Conservation (phyloP, 2,329 filamentous ascomycete genomes). For the Pseudodiploospora longispora region DNA sequence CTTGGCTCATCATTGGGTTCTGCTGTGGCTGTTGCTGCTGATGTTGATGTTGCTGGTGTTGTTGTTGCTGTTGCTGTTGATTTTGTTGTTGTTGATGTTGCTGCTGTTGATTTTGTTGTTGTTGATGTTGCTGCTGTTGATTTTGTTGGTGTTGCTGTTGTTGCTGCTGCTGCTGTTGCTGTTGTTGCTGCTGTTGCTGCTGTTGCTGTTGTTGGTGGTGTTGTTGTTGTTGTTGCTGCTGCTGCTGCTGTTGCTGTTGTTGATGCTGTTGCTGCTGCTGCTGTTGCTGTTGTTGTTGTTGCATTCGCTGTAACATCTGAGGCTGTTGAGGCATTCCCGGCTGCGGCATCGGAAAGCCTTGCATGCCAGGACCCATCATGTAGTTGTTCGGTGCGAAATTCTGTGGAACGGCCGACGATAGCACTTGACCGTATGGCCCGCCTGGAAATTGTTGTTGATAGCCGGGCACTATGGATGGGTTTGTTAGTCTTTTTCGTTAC, state of each 20-base stretch:
- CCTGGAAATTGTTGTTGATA: slow-evolving; percentile 51
- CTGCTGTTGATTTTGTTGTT: slow-evolving; percentile 20
- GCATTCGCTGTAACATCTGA: slow-evolving; percentile 38
- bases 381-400: slow-evolving; percentile 39
- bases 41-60: slow-evolving; percentile 14
- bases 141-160: slow-evolving; percentile 21
- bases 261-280: slow-evolving; percentile 25
- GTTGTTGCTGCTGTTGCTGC: slow-evolving; percentile 7
- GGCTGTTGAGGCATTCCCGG: slow-evolving; percentile 39
- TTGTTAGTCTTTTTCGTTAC: slow-evolving; percentile 7
- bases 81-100: slow-evolving; percentile 22
- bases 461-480: slow-evolving; percentile 39
- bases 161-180: slow-evolving; percentile 14
- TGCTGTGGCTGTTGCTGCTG: slow-evolving; percentile 16
- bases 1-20: slow-evolving; percentile 12
- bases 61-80: slow-evolving; percentile 16
- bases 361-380: slow-evolving; percentile 47
- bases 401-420: slow-evolving; percentile 42
- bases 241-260: slow-evolving; percentile 18
- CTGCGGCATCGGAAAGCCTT: slow-evolving; percentile 48
- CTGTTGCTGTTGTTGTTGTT: slow-evolving; percentile 19
- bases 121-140: slow-evolving; percentile 23
- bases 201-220: slow-evolving; percentile 17
- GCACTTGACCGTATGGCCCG: slow-evolving; percentile 47
- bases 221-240: slow-evolving; percentile 19